phyloP scores from a whole-genome alignment of 306 rosid species.

The Trifolium repens region DNA sequence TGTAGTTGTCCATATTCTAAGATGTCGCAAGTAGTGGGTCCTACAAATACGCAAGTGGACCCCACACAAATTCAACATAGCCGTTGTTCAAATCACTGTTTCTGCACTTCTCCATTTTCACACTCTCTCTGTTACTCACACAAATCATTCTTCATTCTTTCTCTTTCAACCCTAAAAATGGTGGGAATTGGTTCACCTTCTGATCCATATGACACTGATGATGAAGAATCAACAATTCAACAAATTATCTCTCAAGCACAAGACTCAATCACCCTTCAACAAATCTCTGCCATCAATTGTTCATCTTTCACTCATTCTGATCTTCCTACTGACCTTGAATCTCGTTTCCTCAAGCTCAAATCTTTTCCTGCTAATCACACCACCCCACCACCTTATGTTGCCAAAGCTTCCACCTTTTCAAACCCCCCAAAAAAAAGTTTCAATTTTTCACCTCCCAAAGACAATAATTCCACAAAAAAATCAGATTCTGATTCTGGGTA shows the following conservation, averaged over 20 bases:
- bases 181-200: conserved; percentile 49
- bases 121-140: not conserved
- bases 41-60: not conserved
- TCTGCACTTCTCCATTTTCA: not conserved
- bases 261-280: conserved; percentile 72
- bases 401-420: conserved; percentile 19
- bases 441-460: conserved; percentile 43
- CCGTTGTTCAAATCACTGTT: conserved; percentile 50
- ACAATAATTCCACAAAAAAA: conserved; percentile 6
- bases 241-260: conserved; percentile 72
- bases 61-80: conserved; percentile 41
- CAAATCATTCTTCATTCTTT: not conserved
- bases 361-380: conserved; percentile 59
- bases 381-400: conserved; percentile 21
- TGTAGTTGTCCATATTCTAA: no score
- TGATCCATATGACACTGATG: conserved; percentile 61
- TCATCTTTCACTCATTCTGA: conserved; percentile 59
- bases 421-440: conserved; percentile 17
- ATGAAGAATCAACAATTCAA: conserved; percentile 67
- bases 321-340: conserved; percentile 76
- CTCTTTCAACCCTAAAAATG: conserved; percentile 43
- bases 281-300: conserved; percentile 79
- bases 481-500: conserved; percentile 38
- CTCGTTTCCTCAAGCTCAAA: conserved; percentile 83
- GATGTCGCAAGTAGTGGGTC: not conserved